Base-by-base conservation (phyloP, 108 stramenopile genomes). In the Skeletonema tropicum region DNA sequence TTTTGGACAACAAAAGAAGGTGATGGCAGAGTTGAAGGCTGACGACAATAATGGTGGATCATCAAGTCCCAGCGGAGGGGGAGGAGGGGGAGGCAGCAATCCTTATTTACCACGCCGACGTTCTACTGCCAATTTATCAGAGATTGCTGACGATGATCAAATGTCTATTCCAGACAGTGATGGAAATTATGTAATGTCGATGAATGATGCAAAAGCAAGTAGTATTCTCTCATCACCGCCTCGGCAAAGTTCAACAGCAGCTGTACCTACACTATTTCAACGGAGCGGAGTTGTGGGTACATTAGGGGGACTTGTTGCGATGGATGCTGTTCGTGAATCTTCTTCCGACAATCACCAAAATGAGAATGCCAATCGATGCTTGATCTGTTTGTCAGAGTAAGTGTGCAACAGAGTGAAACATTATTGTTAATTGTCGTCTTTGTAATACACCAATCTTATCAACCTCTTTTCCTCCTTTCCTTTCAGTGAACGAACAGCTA, bases 401-500 rank as follows among this genome's bases (percentile, higher is more conserved):
- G 48, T 48, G 17, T 17, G 17, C 48, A 48, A 19, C 1, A 46
- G 48, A 48, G 48, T 17, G 48, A 38, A 10, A 38, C 9, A 10
- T 38, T 48, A 3, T 19, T 48, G 17, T 19, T 48, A 6, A 19
- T 2, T 0, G 3, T 19, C 17, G 15, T 48, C n/a, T 29, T 29
- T 2, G 1, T 29, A 0, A 48, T n/a, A 19, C n/a, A n/a, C 48
- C 4, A 48, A n/a, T 17, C 48, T 48, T 2, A 19, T 19, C 48
- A 48, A 48, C n/a, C 17, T 19, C 15, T n/a, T 46, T n/a, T 19
- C 17, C 48, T 19, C 17, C 5, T 48, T 17, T 19, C 17, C 5
- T n/a, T 48, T n/a, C 48, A 48, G 48, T 15, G 83, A 88, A 64
- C 79, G 94, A 30, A 95, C 86, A 25, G 92, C 95, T n/a, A 96